Conservation (phyloP, 768 basidiomycete species). For the Phanerodontia chrysosporium region DNA sequence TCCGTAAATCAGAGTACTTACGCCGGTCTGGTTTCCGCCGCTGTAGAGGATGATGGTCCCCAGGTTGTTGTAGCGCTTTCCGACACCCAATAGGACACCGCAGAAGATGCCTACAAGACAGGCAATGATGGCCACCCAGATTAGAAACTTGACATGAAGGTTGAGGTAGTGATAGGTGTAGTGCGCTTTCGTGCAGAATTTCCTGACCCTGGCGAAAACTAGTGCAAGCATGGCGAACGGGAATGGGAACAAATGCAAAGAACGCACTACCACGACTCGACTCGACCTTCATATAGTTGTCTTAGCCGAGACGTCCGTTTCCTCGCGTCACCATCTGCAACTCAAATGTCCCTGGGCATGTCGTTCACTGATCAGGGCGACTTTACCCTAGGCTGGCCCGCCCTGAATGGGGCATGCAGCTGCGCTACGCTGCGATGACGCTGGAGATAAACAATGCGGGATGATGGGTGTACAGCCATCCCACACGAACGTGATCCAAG, state of each 20-base stretch:
- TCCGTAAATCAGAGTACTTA: background rate
- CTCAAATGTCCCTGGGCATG: background rate
- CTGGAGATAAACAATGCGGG: background rate
- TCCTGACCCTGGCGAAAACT: background rate
- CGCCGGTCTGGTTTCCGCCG: background rate
- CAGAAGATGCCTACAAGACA: background rate
- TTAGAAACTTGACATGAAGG: background rate
- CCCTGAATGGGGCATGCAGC: background rate
- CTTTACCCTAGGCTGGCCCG: too few species aligned
- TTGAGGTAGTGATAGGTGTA: background rate
- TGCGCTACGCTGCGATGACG: background rate
- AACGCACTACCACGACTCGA: background rate
- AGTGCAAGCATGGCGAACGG: background rate
- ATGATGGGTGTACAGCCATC: background rate
- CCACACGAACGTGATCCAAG: background rate
- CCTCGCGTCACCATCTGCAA: background rate
- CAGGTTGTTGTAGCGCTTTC: background rate
- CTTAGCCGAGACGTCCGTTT: background rate
- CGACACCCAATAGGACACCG: slow-evolving; percentile 1
- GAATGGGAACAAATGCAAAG: background rate
- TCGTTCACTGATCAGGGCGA: background rate
- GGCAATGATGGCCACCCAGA: background rate
- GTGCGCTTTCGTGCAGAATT: background rate
- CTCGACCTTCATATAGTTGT: background rate
- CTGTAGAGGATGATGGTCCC: background rate